Conservation (phyloP, 768 basidiomycete species). For the Suillus variegatus region DNA sequence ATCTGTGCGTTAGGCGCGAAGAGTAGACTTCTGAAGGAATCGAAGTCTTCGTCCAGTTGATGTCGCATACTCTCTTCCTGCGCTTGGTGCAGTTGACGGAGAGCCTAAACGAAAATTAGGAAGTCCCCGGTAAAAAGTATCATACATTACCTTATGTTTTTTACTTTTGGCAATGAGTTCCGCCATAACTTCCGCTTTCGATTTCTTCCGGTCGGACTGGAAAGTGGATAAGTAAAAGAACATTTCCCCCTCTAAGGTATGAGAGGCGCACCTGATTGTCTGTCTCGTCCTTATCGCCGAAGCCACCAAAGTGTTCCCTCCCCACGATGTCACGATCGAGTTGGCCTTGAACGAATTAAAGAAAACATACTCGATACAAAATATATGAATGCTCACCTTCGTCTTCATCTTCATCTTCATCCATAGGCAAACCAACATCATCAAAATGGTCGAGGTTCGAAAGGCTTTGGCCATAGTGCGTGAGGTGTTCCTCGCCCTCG, state of each 20-base stretch:
- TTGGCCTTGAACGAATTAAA: slow-evolving; percentile 47
- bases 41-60: slow-evolving; percentile 87
- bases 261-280: slow-evolving; percentile 47
- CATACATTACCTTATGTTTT: slow-evolving; percentile 73
- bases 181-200: slow-evolving; percentile 95
- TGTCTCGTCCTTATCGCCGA: slow-evolving; percentile 65
- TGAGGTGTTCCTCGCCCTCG: slow-evolving; percentile 89
- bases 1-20: slow-evolving; percentile 54
- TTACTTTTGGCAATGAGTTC: slow-evolving; percentile 99
- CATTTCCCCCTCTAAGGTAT: not conserved
- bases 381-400: slow-evolving; percentile 35
- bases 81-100: slow-evolving; percentile 86
- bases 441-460: slow-evolving; percentile 87
- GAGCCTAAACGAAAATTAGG: slow-evolving; percentile 49
- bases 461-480: slow-evolving; percentile 88
- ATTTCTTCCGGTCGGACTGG: slow-evolving; percentile 83
- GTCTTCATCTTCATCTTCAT: slow-evolving; percentile 53
- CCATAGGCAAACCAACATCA: slow-evolving; percentile 53
- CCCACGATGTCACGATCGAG: slow-evolving; percentile 69
- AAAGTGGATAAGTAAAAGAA: slow-evolving; percentile 30
- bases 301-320: slow-evolving; percentile 83
- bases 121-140: not conserved
- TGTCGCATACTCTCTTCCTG: slow-evolving; percentile 84
- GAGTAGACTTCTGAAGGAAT: slow-evolving; percentile 74
- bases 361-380: not conserved